Evolutionary conservation across 176 grass and related monocot species (phyloP), one percentile per base, ranked within the genome.

Genomic region (Saccharum spontaneum): DNA sequence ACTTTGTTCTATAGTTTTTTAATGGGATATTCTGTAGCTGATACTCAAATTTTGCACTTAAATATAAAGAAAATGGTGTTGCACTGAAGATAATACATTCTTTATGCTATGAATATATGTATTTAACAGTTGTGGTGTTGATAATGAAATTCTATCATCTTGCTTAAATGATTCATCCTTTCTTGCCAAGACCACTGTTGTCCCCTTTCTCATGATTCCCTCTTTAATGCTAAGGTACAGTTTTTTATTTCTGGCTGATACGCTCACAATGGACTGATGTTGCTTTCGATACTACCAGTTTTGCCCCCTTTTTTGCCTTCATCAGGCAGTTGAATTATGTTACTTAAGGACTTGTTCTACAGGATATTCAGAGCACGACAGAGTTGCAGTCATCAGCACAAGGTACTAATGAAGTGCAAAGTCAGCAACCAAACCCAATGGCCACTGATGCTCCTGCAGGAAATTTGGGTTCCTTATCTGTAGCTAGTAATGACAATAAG

Each of bases 361-460:
- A 99, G 92, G 90, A 97, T 89, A 91, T 91, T 90, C 92, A 93
- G 80, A 89, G 84, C 87, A 89, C 75, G 5, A 89, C 86, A 85
- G 97, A 97, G 60, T 81, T 90, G 86, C 81, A 91, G 60, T 74
- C 88, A 10, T 83, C 87, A 73, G 86, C 74, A 38, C 93, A 95
- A 89, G 81, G 83, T 82, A 87, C 89, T 75, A 86, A 86, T 86
- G 97, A 96, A 94, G 82, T 89, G 71, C 88, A 91, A 83, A 86
- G 82, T 82, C 92, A 90, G 37, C 90, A 90, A 84, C 79, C 73
- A 76, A 94, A 91, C 87, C 36, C 75, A 23, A 79, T 86, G 78
- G 78, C 34, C 74, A 67, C 89, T 80, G 92, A 95, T 85, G 77
- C 60, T 43, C 89, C 95, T 87, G 87, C 67, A 80, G 93, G 89